phyloP scores from a whole-genome alignment of 2,329 filamentous ascomycete species.

The Hypoxylon sp. region DNA sequence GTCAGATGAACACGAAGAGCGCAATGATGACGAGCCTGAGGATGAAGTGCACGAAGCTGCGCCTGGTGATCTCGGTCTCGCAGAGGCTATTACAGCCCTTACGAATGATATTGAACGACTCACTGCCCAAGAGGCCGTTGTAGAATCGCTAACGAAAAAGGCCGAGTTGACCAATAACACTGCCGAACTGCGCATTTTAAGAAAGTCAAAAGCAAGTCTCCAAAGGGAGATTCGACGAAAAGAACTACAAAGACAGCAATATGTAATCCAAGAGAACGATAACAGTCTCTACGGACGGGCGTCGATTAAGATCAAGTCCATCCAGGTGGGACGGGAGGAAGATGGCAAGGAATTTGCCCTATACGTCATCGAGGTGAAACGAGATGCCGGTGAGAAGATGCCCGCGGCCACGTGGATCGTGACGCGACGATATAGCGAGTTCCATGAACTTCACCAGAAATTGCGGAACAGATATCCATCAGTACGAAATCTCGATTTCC shows the following conservation, averaged over 20 bases:
- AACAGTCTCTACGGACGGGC: slow-evolving; percentile 96
- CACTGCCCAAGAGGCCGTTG: slow-evolving; percentile 87
- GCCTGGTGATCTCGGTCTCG: slow-evolving; percentile 91
- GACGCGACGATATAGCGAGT: slow-evolving; percentile 95
- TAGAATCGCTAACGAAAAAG: slow-evolving; percentile 92
- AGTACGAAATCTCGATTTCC: slow-evolving; percentile 91
- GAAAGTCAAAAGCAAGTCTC: slow-evolving; percentile 93
- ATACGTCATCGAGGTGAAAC: slow-evolving; percentile 92
- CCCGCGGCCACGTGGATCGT: slow-evolving; percentile 95
- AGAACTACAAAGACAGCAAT: slow-evolving; percentile 95
- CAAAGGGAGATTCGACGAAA: slow-evolving; percentile 94
- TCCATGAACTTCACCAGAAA: slow-evolving; percentile 93
- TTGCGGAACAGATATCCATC: slow-evolving; percentile 88
- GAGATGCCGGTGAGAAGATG: slow-evolving; percentile 95
- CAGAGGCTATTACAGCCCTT: slow-evolving; percentile 91
- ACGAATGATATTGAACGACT: slow-evolving; percentile 92
- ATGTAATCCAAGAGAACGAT: slow-evolving; percentile 97
- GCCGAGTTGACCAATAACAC: slow-evolving; percentile 98
- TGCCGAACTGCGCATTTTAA: slow-evolving; percentile 89
- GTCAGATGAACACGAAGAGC: slow-evolving; percentile 87
- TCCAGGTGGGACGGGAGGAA: slow-evolving; percentile 91
- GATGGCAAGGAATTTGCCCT: slow-evolving; percentile 94
- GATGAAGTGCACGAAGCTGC: slow-evolving; percentile 95
- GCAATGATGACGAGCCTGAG: slow-evolving; percentile 73
- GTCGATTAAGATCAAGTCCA: slow-evolving; percentile 89